Base-by-base conservation (phyloP, 2,329 filamentous ascomycete species). In the Tolypocladium album region DNA sequence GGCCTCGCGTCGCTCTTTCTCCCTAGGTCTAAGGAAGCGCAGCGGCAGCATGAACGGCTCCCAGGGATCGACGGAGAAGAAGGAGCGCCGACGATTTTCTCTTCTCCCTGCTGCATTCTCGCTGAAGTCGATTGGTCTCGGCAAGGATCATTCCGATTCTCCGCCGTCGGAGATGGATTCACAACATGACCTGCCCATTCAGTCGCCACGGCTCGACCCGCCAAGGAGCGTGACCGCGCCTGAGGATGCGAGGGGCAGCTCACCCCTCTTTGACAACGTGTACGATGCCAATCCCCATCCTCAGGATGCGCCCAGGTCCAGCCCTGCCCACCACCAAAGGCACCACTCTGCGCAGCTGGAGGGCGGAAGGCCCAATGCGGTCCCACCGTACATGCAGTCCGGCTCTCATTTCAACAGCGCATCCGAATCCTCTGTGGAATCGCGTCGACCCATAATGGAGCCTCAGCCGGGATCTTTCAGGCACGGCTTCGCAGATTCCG, bases 21-120 rank as follows among this genome's bases (percentile, higher is more conserved):
- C 87, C 1, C 76, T 89, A 55, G 85, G 84, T 1, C 79, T 89
- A 47, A 88, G 86, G 77, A 91, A 89, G 77, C 79, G 81, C 63
- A 89, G 86, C 67, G 87, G 88, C 62, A 86, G 86, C 68, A 82
- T 88, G 58, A 67, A 68, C 39, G 83, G 82, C 15, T 85, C 82
- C 5, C 82, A 84, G 66, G 75, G 70, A 53, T 78, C 85, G 66
- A 70, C 78, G 61, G 80, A 88, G 74, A 85, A 81, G 73, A 79
- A 77, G 55, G 75, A 78, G 39, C 80, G 85, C 61, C 81, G 86
- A 60, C 82, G 89, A 45, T 91, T 92, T 71, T 92, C 88, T 15
- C 78, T 92, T 34, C 79, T 91, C 42, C 86, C 86, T 3, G 75
- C 78, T 3, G 82, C 81, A 0, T 85, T 88, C 67, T 87, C 85